Evolutionary conservation across 2,329 filamentous ascomycete genomes (phyloP), one percentile per base, ranked within the genome.

Genomic region (Cordyceps cicadae): DNA sequence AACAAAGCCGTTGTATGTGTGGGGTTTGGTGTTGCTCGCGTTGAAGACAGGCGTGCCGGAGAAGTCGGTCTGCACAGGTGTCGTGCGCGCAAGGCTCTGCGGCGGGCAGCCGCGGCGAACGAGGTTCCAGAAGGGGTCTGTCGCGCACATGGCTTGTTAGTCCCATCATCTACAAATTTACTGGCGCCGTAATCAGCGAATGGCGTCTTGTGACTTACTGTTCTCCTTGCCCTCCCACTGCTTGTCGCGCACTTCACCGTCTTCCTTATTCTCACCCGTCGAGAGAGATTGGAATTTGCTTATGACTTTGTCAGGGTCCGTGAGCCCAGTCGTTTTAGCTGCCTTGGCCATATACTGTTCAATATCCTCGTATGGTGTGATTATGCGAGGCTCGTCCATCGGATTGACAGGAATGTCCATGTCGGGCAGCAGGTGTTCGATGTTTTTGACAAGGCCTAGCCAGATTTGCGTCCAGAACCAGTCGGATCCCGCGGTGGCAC

Each of bases 401-500:
- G 81, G 77, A 64, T 88, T 89, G 62, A 88, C 76, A 0, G 86
- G 79, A 62, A 88, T 78, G 63, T 88, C 85, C 81, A 89, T 85
- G 66, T 89, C 85, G 1, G 86, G 86, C 17, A 88, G 73, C 59
- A 82, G 62, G 45, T 80, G 72, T 63, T 81, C 77, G n/a, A 85
- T 76, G 0, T 77, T 77, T 61, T 77, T 73, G 66, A 83, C 74
- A 73, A 85, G 74, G 54, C 79, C 70, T 37, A 81, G 70, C 82
- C 82, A 84, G 62, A 85, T 79, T 65, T 77, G 71, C 3, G 79
- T 83, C 81, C 79, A 86, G 67, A 81, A 83, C 80, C 78, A 85
- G 64, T 81, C 79, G 67, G 77, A 83, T 24, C 68, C 71, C 1
- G 81, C 74, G 9, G 72, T 77, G 6, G 82, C 83, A 53, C 76